Evolutionary conservation across 495 filamentous ascomycete species (phyloP), one percentile per base, ranked within the genome.

Genomic region (Rhizodiscina lignyota): DNA sequence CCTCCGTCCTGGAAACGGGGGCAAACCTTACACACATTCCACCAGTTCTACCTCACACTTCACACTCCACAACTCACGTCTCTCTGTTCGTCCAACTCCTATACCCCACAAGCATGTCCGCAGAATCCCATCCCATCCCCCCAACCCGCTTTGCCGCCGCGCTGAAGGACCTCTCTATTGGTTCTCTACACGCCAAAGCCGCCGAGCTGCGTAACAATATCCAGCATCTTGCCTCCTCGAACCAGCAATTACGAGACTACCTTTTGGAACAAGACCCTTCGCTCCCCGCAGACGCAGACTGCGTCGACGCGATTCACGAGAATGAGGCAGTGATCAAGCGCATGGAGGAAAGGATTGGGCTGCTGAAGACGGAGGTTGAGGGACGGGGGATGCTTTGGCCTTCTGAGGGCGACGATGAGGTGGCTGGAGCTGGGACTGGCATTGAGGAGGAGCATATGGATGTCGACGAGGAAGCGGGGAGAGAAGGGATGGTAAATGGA

Each of bases 191-290:
- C 60, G 59, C 71, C 54, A 93, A 93, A 64, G 73, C 74, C 43
- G 66, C 72, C 43, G 85, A 93, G 52, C 62, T 94, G 27, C 73
- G 68, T 51, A 92, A 91, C 63, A 74, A 67, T 35, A 82, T 89
- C 52, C 62, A 70, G 5, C 85, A 93, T 52, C 77, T 94, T 16
- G 63, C 73, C 37, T 71, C 73, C 56, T 84, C 78, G 18, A 92
- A 92, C 58, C 59, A 63, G 33, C 72, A 50, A 34, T 37, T 53
- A 2, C 30, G 45, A 31, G 64, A 67, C 5, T 54, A 57, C 1
- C 68, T 34, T 18, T 32, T 35, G 21, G 44, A 87, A 55, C n/a
- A n/a, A n/a, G n/a, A n/a, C n/a, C n/a, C n/a, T n/a, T n/a, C n/a
- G n/a, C 61, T 87, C 26, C 59, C 63, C 29, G 64, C 66, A 11